Conservation (phyloP, 2,329 filamentous ascomycete species). For the Colletotrichum lentis region DNA sequence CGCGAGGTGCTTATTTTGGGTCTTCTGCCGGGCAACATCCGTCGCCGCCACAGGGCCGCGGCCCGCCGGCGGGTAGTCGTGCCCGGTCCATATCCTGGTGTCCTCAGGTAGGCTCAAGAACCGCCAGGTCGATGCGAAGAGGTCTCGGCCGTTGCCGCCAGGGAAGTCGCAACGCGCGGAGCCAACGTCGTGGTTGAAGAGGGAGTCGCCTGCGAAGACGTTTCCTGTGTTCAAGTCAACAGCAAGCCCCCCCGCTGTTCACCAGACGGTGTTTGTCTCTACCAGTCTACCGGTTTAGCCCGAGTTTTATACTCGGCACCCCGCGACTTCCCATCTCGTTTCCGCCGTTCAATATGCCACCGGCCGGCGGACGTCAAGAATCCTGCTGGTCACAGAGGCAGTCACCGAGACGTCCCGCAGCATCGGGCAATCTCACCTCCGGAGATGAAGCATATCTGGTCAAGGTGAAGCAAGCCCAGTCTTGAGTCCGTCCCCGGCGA, state of each 20-base stretch:
- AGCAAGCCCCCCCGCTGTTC: not conserved
- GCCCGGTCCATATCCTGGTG: slow-evolving; percentile 61
- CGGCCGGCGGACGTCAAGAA: not conserved
- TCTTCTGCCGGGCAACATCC: slow-evolving; percentile 57
- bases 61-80: slow-evolving; percentile 59
- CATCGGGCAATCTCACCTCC: not conserved
- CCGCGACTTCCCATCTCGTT: not conserved
- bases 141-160: slow-evolving; percentile 54
- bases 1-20: slow-evolving; percentile 58
- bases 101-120: slow-evolving; percentile 54
- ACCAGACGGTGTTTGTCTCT: not conserved
- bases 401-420: slow-evolving; percentile 12
- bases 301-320: slow-evolving; percentile 3
- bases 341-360: slow-evolving; percentile 1
- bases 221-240: slow-evolving; percentile 22
- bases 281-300: too few species aligned
- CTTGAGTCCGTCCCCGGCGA: slow-evolving; percentile 23
- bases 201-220: slow-evolving; percentile 57
- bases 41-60: slow-evolving; percentile 50
- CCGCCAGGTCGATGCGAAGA: slow-evolving; percentile 55
- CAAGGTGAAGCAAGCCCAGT: not conserved
- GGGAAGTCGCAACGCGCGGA: slow-evolving; percentile 60
- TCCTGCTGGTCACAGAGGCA: not conserved
- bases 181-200: slow-evolving; percentile 60
- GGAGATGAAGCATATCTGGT: slow-evolving; percentile 16